Conservation (phyloP, 2,329 filamentous ascomycete genomes). For the Stenocarpella maydis region DNA sequence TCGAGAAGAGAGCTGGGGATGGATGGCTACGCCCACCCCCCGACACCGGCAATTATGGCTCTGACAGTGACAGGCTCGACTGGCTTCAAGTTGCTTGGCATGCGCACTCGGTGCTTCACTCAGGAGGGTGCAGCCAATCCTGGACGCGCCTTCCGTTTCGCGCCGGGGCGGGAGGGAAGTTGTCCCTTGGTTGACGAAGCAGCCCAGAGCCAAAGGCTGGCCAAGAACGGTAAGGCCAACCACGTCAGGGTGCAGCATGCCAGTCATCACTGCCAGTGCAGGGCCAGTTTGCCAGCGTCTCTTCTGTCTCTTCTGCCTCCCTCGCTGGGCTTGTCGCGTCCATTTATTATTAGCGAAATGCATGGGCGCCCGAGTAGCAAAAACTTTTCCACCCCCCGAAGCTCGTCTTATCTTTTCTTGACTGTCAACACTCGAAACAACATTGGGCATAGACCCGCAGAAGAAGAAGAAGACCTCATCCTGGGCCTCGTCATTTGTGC, state of each 20-base stretch:
- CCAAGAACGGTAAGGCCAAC: conserved; percentile 10
- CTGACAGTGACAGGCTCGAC: neutral
- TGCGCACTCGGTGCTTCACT: conserved; percentile 22
- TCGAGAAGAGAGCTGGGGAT: conserved; percentile 15
- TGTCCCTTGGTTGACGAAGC: conserved; percentile 10
- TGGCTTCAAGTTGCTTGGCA: conserved; percentile 8
- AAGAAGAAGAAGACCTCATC: neutral
- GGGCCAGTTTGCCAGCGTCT: neutral
- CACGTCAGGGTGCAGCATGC: conserved; percentile 15
- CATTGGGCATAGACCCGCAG: conserved; percentile 8
- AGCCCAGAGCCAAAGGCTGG: neutral
- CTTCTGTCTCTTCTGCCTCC: neutral
- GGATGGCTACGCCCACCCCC: conserved; percentile 25
- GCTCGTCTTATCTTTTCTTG: conserved; percentile 12
- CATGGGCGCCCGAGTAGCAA: conserved; percentile 24
- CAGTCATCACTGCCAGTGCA: too few relatives aligned
- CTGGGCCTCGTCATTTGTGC: neutral
- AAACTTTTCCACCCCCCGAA: conserved; percentile 20
- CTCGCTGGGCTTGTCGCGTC: conserved; percentile 3
- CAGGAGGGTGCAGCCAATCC: conserved; percentile 29
- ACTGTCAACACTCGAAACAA: conserved; percentile 21
- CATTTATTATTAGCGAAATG: conserved; percentile 18
- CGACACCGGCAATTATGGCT: conserved; percentile 7
- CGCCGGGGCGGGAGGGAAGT: conserved; percentile 6
- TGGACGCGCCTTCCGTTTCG: conserved; percentile 29